Evolutionary conservation across 2,329 filamentous ascomycete genomes (phyloP), one percentile per base, ranked within the genome.

Genomic region (Xylariaceae sp.): DNA sequence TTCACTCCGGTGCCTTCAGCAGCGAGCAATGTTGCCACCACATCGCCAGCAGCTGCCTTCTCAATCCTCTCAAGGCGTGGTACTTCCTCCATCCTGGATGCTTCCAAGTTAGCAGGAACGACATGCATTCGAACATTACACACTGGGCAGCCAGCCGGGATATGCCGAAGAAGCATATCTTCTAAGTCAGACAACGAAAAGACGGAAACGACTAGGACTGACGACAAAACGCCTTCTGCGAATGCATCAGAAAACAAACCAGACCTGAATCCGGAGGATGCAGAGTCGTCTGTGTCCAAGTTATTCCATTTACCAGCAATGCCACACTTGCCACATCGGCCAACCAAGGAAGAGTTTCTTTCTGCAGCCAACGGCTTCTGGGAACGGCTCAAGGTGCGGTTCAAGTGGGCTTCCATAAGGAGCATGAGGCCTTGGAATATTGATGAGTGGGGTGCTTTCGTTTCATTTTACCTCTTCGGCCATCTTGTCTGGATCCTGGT

Each of bases 391-490:
- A 91, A 88, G 70, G 89, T 97, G 23, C 88, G 92, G 47, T 95
- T 97, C 78, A 99, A 99, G 75, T 99, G 94, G 94, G 88, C 94
- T 69, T 95, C 94, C 2, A 99, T 99, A 68, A 82, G 92, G 71
- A 96, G 92, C 72, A 90, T 89, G 73, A 83, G 94, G 44, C 94
- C 94, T 0, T 99, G 94, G 84, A 99, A 96, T 73, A 84, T 88
- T 18, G 94, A 99, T 73, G 94, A 99, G 76, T 97, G 96, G 80
- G 90, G 92, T 51, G 94, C 94, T 3, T 93, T 99, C 64, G 85
- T 82, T 56, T 97, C 94, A 1, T 97, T 93, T 93, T 88, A 99
- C 63, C 82, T 97, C 63, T 81, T 97, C 56, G 94, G 93, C 0
- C 94, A 99, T 74, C 80, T 99, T 7, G 83, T 96, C 9, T 99